Conservation (phyloP, 495 filamentous ascomycete species). For the Cercophora sp. region DNA sequence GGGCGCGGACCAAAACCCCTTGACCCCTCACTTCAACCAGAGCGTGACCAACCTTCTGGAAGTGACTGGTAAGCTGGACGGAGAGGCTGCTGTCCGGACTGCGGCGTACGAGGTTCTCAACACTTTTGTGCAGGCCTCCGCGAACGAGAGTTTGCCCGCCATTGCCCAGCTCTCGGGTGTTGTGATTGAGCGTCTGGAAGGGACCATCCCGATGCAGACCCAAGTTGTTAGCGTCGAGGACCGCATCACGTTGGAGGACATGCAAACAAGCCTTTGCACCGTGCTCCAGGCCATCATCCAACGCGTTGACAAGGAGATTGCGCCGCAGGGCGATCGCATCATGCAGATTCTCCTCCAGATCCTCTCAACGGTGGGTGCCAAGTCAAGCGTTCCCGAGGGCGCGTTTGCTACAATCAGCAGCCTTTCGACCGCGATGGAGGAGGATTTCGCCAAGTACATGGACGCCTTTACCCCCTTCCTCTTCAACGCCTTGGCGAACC, state of each 20-base stretch:
- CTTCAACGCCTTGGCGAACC: slow-evolving; percentile 88
- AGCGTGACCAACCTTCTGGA: slow-evolving; percentile 80
- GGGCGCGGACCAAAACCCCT: slow-evolving; percentile 71
- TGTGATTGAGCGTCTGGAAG: slow-evolving; percentile 81
- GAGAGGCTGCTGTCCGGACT: slow-evolving; percentile 91
- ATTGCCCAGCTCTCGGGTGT: slow-evolving; percentile 79
- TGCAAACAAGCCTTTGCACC: slow-evolving; percentile 91
- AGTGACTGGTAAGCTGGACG: slow-evolving; percentile 76
- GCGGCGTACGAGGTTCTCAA: slow-evolving; percentile 98
- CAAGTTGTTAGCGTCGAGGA: slow-evolving; percentile 98
- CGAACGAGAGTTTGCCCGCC: slow-evolving; percentile 74
- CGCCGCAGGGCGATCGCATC: slow-evolving; percentile 85
- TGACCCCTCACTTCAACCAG: slow-evolving; percentile 88
- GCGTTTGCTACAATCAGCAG: slow-evolving; percentile 86
- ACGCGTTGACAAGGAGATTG: slow-evolving; percentile 85
- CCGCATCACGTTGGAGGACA: slow-evolving; percentile 88
- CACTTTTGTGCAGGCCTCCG: slow-evolving; percentile 84
- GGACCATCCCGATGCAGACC: slow-evolving; percentile 83
- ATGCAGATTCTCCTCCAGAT: slow-evolving; percentile 84
- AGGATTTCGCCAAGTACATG: slow-evolving; percentile 95
- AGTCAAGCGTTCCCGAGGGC: slow-evolving; percentile 91
- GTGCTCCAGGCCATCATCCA: slow-evolving; percentile 88
- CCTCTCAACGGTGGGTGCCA: slow-evolving; percentile 68
- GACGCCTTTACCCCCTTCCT: slow-evolving; percentile 85
- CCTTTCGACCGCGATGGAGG: slow-evolving; percentile 81